Base-by-base conservation (phyloP, 257 asterid genomes). In the Catharanthus roseus region DNA sequence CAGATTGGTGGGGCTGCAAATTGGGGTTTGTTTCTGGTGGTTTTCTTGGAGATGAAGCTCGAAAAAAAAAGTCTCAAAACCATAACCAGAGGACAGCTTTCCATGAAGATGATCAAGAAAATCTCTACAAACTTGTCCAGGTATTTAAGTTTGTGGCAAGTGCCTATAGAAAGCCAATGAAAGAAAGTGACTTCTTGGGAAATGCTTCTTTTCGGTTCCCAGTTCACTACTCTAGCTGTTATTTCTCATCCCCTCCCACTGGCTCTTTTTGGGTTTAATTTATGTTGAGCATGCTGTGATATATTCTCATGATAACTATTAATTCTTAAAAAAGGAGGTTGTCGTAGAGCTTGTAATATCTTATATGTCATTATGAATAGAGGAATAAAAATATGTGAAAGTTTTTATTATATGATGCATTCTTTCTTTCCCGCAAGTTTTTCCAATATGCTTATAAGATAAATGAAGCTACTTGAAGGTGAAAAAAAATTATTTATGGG, bases 1-100 rank as follows among this genome's bases (percentile, higher is more conserved):
- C 85, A 7, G 93, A 86, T 23, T 95, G 97, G 99, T 91, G 97
- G 97, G 99, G 97, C 38, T 81, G 82, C 85, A 86, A 87, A 76
- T 75, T 73, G 50, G 99, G 99, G 58, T 91, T 91, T 77, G 80
- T 88, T 36, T 77, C 86, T 51, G 99, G 97, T 68, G 97, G 97
- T 58, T 77, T 88, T 80, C 97, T 95, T 69, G 97, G 97, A 70
- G 90, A 96, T 66, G 90, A 87, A 83, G 85, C 90, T 65, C 82
- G 72, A 77, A 81, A 85, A 75, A 95, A 80, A 76, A 88, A 80
- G 76, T 66, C 88, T 45, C 78, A 71, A 74, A 78, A 82, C 58
- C 60, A 69, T 56, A 80, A 86, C 58, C 73, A 74, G 23, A 88
- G 95, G 81, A 84, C 77, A 67, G 72, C 76, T 28, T 91, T 91